Base-by-base conservation (phyloP, 192 early-diverging fungal genomes). In the Backusella sp. region DNA sequence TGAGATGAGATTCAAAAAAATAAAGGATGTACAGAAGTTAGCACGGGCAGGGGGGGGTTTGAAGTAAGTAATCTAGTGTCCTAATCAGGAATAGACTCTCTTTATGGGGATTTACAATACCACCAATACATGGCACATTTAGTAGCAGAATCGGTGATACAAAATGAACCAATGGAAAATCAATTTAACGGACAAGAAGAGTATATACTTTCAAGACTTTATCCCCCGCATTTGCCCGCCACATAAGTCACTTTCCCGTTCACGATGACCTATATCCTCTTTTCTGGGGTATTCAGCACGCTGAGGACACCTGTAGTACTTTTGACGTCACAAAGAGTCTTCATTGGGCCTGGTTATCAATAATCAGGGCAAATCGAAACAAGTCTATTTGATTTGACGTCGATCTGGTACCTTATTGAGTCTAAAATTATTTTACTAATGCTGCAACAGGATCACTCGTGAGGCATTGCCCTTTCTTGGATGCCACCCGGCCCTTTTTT, bases 171-270 rank as follows among this genome's bases (percentile, higher is more conserved):
- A 71, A 71, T 71, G 44, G 42, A 46, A 44, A 71, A 28, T 49
- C 70, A 30, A 17, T 46, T 62, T 62, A 62, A 62, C 56, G n/a
- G 56, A 26, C 56, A 62, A 62, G 56, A 62, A 62, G 23, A 62
- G 56, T 62, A 62, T 14, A 62, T 30, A 28, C n/a, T 8, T 44
- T 41, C 26, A 70, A 42, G 37, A 28, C 41, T 44, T 44, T 19
- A 30, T 28, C 39, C 70, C 70, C 70, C 70, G 70, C 70, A 42
- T 71, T 71, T 71, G 73, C 73, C 73, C 73, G 73, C 73, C 73
- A 74, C 21, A 35, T 66, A 35, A 66, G 42, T 67, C 73, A 67
- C 73, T 67, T 74, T 74, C 73, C 73, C 73, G 65, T 65, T 65
- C 21, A 26, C 56, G 11, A 73, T 36, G 56, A 62, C 56, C 53